These are phyloP conservation scores for Rhododendron griersonianum DNA, from an alignment of 148 eudicot species.

Conservation along the genomic window DNA sequence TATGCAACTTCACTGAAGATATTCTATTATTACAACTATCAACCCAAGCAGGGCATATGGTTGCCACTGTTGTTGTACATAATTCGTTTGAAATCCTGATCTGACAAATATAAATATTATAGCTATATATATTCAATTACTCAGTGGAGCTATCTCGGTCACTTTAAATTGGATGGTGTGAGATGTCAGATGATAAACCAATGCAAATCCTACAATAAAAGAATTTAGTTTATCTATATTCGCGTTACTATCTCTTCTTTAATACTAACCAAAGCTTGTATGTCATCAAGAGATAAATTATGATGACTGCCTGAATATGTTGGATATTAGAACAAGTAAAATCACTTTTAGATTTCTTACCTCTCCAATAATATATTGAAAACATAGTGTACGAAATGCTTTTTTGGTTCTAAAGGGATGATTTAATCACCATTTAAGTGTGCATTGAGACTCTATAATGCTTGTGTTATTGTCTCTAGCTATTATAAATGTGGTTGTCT, in stretches of 20 bases:
- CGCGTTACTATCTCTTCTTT: no score
- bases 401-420: background rate
- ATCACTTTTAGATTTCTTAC: background rate
- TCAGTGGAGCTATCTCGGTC: background rate
- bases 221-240: background rate
- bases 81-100: background rate
- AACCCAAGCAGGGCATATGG: background rate
- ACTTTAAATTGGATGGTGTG: background rate
- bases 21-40: background rate
- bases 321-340: background rate
- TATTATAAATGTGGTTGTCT: background rate
- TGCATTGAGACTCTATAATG: background rate
- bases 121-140: background rate
- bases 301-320: background rate
- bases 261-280: no score
- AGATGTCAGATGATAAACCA: background rate
- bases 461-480: background rate
- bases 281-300: no score
- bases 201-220: background rate
- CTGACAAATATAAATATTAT: background rate
- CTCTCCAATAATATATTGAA: no score
- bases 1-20: conserved; percentile 9
- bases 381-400: no score
- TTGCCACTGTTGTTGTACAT: background rate
- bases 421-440: background rate